Percentiles rank a stretch among this genome's conserved stretches.
phyloP scores from a whole-genome alignment of 2,329 filamentous ascomycete species.

The Xylaria sp. region DNA sequence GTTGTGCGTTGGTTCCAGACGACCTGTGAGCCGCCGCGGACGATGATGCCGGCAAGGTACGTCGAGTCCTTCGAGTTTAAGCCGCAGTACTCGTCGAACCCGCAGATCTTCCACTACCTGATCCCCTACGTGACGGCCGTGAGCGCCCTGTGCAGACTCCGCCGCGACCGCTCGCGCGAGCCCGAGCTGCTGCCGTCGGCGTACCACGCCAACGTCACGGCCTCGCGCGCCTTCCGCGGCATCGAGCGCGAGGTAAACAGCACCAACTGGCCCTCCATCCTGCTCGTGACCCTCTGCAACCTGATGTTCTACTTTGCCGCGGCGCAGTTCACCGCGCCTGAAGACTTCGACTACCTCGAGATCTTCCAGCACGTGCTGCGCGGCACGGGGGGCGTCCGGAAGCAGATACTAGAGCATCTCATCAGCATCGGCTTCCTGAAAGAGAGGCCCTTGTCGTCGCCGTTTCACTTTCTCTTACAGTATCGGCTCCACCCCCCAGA shows the following conservation, averaged over 20 bases:
- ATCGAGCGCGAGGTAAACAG: neutral
- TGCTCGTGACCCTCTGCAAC: constrained; percentile 7
- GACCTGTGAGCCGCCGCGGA: neutral
- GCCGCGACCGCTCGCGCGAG: neutral
- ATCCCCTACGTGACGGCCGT: constrained; percentile 3
- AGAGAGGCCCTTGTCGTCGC: neutral
- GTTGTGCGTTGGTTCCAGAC: constrained; percentile 3
- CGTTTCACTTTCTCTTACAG: neutral
- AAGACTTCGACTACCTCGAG: constrained; percentile 9
- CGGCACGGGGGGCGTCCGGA: neutral
- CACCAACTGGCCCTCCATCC: constrained; percentile 9
- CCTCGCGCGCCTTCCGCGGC: neutral
- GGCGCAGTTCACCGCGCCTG: neutral
- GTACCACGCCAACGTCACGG: neutral
- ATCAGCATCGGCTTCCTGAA: neutral
- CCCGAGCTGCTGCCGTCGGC: neutral
- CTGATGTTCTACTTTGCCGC: constrained; percentile 12
- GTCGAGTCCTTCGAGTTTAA: neutral
- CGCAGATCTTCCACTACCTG: constrained; percentile 1
- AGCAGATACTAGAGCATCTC: neutral
- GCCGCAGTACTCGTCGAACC: neutral
- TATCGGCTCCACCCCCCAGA: too few relatives aligned
- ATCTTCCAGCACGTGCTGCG: constrained; percentile 8
- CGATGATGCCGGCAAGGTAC: neutral
- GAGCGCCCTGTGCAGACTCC: neutral